A percentile compares a stretch with the other conserved stretches of the same genome.
These are phyloP conservation scores for Nyctanthes arbortristis DNA, from an alignment of 257 asterid species.

Conservation along the genomic window DNA sequence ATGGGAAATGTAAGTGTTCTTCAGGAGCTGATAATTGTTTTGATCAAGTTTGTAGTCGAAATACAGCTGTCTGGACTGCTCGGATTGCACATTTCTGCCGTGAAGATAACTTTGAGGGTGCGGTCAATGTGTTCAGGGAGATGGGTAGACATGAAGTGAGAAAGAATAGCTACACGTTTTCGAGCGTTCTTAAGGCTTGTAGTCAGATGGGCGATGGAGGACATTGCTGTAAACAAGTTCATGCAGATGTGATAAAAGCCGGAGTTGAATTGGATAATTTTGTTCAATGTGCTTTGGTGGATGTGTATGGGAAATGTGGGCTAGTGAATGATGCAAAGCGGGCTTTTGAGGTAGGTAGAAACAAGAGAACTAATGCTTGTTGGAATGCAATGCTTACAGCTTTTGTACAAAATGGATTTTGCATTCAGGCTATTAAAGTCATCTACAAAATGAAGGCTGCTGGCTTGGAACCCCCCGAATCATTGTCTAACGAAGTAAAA, in stretches of 20 bases:
- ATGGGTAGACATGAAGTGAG: conserved; percentile 68
- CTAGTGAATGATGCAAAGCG: conserved; percentile 43
- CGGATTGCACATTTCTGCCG: conserved; percentile 53
- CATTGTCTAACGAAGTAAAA: conserved; percentile 46
- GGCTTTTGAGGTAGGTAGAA: conserved; percentile 36
- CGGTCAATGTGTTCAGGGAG: conserved; percentile 46
- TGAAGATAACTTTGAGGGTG: conserved; percentile 40
- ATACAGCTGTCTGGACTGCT: conserved; percentile 68
- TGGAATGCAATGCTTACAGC: conserved; percentile 60
- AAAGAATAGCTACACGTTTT: conserved; percentile 56
- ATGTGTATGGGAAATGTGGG: conserved; percentile 65
- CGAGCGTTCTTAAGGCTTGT: conserved; percentile 71
- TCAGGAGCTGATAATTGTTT: conserved; percentile 54
- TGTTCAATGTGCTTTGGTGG: conserved; percentile 69
- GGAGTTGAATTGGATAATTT: conserved; percentile 61
- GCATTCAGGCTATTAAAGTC: conserved; percentile 45
- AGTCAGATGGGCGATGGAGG: conserved; percentile 44
- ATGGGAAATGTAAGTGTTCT: conserved; percentile 48
- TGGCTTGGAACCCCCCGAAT: conserved; percentile 52
- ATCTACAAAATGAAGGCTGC: conserved; percentile 55
- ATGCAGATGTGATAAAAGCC: conserved; percentile 53
- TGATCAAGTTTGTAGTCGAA: conserved; percentile 30
- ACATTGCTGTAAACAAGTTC: conserved; percentile 62
- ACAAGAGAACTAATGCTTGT: conserved; percentile 42
- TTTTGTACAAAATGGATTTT: conserved; percentile 48